A percentile compares a stretch with the other conserved stretches of the same genome.
Conservation (phyloP, 2,329 filamentous ascomycete genomes). For the Hypoxylon sp. region DNA sequence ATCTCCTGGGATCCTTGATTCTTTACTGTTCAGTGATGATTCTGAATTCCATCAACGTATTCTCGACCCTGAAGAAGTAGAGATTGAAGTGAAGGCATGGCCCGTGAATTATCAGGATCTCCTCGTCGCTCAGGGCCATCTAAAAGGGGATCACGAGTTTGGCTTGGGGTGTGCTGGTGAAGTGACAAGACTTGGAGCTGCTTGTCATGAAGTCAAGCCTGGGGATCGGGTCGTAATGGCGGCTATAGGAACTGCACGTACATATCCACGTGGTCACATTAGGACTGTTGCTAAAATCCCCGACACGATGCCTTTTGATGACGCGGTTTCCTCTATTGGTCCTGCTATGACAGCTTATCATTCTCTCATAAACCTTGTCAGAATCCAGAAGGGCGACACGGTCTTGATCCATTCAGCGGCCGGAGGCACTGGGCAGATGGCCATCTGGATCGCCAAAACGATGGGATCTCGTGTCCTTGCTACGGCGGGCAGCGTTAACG, state of each 20-base stretch:
- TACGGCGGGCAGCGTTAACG: not conserved
- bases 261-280: not conserved
- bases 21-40: conserved; percentile 10
- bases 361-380: conserved; percentile 6
- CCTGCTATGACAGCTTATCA: conserved; percentile 19
- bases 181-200: not conserved
- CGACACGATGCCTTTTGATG: conserved; percentile 8
- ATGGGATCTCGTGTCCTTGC: conserved; percentile 17
- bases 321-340: not conserved
- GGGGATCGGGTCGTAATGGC: conserved; percentile 13
- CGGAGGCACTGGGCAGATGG: conserved; percentile 18
- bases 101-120: conserved; percentile 19
- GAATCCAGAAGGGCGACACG: conserved; percentile 11
- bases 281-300: conserved; percentile 5
- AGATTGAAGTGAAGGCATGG: conserved; percentile 30
- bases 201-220: not conserved
- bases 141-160: not conserved
- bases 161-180: conserved; percentile 21
- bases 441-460: conserved; percentile 14
- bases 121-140: conserved; percentile 1
- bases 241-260: not conserved
- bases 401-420: conserved; percentile 24
- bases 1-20: conserved; percentile 7
- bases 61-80: conserved; percentile 13
- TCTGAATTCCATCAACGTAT: no score